These are phyloP conservation scores for Arctium lappa DNA, from an alignment of 129 eudicot species.

Conservation along the genomic window DNA sequence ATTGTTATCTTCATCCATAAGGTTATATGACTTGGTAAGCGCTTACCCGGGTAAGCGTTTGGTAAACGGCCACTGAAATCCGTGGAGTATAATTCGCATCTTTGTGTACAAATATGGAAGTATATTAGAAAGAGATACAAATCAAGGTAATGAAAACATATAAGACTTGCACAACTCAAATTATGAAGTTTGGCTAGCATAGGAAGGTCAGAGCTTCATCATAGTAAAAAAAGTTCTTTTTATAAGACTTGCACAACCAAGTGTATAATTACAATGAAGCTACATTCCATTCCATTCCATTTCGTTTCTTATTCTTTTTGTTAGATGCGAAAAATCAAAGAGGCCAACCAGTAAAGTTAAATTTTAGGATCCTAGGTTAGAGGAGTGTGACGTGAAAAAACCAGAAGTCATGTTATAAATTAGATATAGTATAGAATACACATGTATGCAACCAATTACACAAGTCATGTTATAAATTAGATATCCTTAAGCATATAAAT, in stretches of 20 bases:
- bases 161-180: not conserved
- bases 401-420: no score
- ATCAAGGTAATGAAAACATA: not conserved
- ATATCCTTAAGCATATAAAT: no score
- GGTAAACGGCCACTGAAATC: no score
- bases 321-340: not conserved
- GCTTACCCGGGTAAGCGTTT: no score
- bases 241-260: not conserved
- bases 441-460: no score
- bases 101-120: not conserved
- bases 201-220: not conserved
- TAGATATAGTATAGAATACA: no score
- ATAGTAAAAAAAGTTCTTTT: not conserved
- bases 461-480: no score
- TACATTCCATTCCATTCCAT: no score
- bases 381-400: slow-evolving; percentile 1
- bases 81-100: not conserved
- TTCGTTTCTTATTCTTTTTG: no score
- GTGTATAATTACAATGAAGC: no score
- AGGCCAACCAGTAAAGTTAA: slow-evolving; percentile 3
- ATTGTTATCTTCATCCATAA: no score
- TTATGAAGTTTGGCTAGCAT: not conserved
- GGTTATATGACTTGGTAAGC: no score
- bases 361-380: slow-evolving; percentile 1
- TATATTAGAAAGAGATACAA: not conserved